phyloP scores from a whole-genome alignment of 2,329 filamentous ascomycete genomes.

The Allantophomopsis cytisporea region DNA sequence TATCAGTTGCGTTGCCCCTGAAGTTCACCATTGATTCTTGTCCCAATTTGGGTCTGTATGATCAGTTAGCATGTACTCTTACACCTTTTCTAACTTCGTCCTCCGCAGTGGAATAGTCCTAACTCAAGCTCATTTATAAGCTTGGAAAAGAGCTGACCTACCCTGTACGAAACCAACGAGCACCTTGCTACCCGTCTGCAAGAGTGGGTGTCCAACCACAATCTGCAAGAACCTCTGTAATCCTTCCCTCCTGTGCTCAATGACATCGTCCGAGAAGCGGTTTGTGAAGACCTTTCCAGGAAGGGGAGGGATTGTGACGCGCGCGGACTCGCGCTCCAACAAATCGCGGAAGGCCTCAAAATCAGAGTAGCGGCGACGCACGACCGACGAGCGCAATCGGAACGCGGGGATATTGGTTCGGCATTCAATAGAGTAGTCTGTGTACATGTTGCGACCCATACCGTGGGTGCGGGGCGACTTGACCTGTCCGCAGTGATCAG shows the following conservation, averaged over 20 bases:
- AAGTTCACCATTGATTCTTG: conserved; percentile 66
- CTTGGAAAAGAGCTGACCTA: conserved; percentile 25
- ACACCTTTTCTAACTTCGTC: too few relatives aligned
- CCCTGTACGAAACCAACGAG: conserved; percentile 94
- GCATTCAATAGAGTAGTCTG: conserved; percentile 96
- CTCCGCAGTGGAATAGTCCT: neutral
- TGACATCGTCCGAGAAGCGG: conserved; percentile 95
- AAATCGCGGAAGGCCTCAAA: conserved; percentile 99
- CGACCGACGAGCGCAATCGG: conserved; percentile 79
- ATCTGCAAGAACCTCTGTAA: conserved; percentile 95
- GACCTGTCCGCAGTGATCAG: conserved; percentile 40
- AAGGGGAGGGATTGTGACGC: conserved; percentile 89
- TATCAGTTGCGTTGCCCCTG: conserved; percentile 1
- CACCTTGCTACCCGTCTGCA: conserved; percentile 97
- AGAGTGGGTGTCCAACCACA: conserved; percentile 85
- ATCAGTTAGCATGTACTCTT: conserved; percentile 7
- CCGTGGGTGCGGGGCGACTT: conserved; percentile 89
- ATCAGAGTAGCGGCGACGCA: conserved; percentile 90
- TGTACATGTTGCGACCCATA: conserved; percentile 93
- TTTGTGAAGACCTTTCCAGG: conserved; percentile 98
- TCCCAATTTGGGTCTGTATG: conserved; percentile 73
- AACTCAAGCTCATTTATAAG: neutral
- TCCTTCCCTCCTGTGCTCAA: conserved; percentile 83
- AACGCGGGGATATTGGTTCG: conserved; percentile 98
- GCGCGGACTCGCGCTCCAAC: conserved; percentile 83